Evolutionary conservation across 1,139 yeast species (phyloP).

Genomic region (Saccharomyces hybrid): DNA sequence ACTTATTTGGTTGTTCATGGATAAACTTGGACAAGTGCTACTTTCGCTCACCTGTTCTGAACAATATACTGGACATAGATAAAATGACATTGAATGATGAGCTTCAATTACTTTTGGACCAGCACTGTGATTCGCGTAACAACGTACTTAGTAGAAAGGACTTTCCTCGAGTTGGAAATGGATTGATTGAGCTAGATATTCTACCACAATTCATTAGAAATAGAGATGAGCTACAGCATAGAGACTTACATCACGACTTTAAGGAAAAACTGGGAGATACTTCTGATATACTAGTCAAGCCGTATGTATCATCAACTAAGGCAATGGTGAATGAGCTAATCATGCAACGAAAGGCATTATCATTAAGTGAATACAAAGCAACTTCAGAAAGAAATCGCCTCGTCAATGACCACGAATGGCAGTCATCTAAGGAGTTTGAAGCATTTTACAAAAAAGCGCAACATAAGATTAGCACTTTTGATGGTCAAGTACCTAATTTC

Average conservation of each 20-base stretch:
- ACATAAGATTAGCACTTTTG: conserved; percentile 10
- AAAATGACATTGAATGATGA: conserved; percentile 24
- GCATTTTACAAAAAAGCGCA: conserved; percentile 32
- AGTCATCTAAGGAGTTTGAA: conserved; percentile 34
- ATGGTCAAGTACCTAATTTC: conserved; percentile 10
- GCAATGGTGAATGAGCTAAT: conserved; percentile 56
- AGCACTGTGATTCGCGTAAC: conserved; percentile 10
- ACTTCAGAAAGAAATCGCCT: conserved; percentile 15
- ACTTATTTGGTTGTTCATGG: conserved; percentile 82
- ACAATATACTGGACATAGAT: conserved; percentile 24
- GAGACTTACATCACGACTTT: conserved; percentile 47
- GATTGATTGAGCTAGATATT: conserved; percentile 64
- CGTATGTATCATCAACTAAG: conserved; percentile 49
- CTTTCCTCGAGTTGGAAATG: conserved; percentile 50
- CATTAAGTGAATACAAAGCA: conserved; percentile 30
- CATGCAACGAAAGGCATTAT: conserved; percentile 43
- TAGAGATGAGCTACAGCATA: conserved; percentile 38
- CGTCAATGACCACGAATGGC: conserved; percentile 33
- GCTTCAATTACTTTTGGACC: conserved; percentile 23
- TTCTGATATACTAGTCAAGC: conserved; percentile 5
- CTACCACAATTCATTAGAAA: conserved; percentile 53
- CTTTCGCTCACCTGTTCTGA: conserved; percentile 34
- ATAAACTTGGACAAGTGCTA: conserved; percentile 36
- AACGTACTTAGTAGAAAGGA: conserved; percentile 17
- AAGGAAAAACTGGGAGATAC: conserved; percentile 30